A percentile compares a stretch with the other conserved stretches of the same genome.
Evolutionary conservation across 1,284 basidiomycete genomes (phyloP).

Genomic region (Fomitiporia mediterranea): DNA sequence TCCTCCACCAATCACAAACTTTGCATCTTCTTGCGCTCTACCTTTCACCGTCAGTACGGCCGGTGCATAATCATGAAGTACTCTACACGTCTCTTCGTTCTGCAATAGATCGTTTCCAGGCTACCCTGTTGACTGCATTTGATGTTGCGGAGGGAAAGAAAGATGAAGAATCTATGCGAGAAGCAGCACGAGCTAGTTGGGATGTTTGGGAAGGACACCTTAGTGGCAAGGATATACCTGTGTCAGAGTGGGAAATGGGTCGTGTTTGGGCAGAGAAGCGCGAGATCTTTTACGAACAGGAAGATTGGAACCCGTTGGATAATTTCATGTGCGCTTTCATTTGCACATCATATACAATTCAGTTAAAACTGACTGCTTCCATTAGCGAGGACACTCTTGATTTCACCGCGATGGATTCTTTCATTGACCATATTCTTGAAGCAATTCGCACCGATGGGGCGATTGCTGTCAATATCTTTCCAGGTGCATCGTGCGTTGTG

Average conservation of each 20-base stretch:
- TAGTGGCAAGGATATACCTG: conserved; percentile 14
- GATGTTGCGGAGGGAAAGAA: conserved; percentile 63
- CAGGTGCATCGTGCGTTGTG: conserved; percentile 67
- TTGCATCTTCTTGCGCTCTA: conserved; percentile 71
- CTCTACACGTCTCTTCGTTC: conserved; percentile 61
- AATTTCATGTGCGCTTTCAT: conserved; percentile 82
- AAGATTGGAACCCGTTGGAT: conserved; percentile 72
- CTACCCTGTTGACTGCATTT: conserved; percentile 54
- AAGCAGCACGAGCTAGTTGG: conserved; percentile 81
- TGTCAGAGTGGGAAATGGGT: conserved; percentile 84
- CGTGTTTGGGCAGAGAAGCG: conserved; percentile 91
- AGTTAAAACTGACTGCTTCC: not conserved
- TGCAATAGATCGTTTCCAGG: conserved; percentile 85
- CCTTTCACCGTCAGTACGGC: conserved; percentile 48
- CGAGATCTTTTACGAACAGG: conserved; percentile 88
- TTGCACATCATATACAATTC: not conserved
- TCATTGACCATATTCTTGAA: conserved; percentile 69
- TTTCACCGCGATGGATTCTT: conserved; percentile 91
- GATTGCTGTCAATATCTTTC: conserved; percentile 83
- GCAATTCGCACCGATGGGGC: conserved; percentile 73
- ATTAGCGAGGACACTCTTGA: conserved; percentile 51
- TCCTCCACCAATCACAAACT: conserved; percentile 52
- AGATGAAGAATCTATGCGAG: conserved; percentile 71
- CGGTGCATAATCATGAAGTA: conserved; percentile 10
- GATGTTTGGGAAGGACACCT: conserved; percentile 56